Evolutionary conservation across 108 stramenopile genomes (phyloP).

Genomic region (Mayamaea pseudoterrestris): DNA sequence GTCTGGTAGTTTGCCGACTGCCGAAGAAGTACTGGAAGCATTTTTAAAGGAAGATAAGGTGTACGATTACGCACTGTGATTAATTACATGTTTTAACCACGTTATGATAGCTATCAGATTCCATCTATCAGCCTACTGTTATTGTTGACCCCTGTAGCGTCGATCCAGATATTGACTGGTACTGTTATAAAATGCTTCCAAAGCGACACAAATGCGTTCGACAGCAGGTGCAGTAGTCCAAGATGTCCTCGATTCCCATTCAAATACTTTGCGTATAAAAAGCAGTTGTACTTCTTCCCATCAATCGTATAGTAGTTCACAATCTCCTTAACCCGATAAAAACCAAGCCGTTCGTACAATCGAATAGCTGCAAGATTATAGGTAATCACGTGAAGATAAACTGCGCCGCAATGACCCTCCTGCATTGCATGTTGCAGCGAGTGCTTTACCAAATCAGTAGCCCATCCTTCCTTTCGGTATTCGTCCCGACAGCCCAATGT

Average conservation of each 20-base stretch:
- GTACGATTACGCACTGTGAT: slow-evolving; percentile 29
- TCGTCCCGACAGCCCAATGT: slow-evolving; percentile 52
- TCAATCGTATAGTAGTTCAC: slow-evolving; percentile 68
- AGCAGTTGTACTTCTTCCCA: slow-evolving; percentile 47
- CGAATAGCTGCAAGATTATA: slow-evolving; percentile 65
- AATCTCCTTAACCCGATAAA: slow-evolving; percentile 57
- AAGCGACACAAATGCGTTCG: not conserved
- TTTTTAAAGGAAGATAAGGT: slow-evolving; percentile 33
- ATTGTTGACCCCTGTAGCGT: too few species aligned
- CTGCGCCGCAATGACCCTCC: slow-evolving; percentile 34
- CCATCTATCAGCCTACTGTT: too few species aligned
- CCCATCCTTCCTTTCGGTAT: slow-evolving; percentile 54
- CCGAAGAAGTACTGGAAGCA: slow-evolving; percentile 32
- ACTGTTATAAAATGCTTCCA: not conserved
- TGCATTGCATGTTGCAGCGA: slow-evolving; percentile 32
- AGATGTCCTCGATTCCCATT: slow-evolving; percentile 30
- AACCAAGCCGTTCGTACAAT: slow-evolving; percentile 71
- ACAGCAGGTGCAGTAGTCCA: not conserved
- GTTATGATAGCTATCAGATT: not conserved
- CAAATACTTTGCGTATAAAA: slow-evolving; percentile 70
- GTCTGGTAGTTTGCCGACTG: slow-evolving; percentile 11
- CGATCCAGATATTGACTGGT: not conserved
- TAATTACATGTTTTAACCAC: not conserved
- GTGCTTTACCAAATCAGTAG: slow-evolving; percentile 43
- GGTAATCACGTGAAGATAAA: slow-evolving; percentile 73